Evolutionary conservation across 179 eudicot species (phyloP), one percentile per base, ranked within the genome.

Genomic region (Silene vulgaris): DNA sequence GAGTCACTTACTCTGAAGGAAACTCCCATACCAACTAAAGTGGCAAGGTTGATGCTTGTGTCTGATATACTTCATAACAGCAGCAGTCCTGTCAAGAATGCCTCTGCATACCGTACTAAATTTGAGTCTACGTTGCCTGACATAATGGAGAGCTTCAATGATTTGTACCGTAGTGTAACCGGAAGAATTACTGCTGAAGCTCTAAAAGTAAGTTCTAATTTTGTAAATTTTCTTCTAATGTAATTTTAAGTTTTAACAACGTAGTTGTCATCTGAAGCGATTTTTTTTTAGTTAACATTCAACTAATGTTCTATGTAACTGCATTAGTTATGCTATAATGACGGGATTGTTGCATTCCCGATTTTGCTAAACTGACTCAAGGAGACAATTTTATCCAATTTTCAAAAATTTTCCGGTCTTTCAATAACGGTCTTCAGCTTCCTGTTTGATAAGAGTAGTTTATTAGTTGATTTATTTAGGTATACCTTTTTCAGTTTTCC

Each of bases 1-100:
- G 99, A 92, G 81, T 95, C 99, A 2, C 82, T 95, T 83, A 92
- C 99, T 52, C 95, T 95, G 65, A 95, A 90, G 84, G 99, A 95
- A 86, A 95, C 99, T 60, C 90, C 97, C n/a, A 95, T 95, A 73
- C 99, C 99, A n/a, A 90, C 97, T 74, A 95, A 95, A 92, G 99
- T 92, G 85, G 95, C 99, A 20, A 87, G 99, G 86, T 90, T 95
- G 77, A 95, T 95, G 97, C 99, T 95, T 32, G 97, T 95, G 59
- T 95, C 99, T 43, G 99, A 95, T 79, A 86, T 95, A 75, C 97
- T 95, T 75, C 99, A 95, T 74, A 95, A 92, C 74, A 95, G 99
- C 81, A 95, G 96, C 83, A 97, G 97, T 75, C 98, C 97, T 68
- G 97, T 95, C 43, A 95, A 90, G 85, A 95, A 95, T 79, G 99